These are phyloP conservation scores for Pseudogymnoascus sp. DNA, from an alignment of 2,329 filamentous ascomycete species.

Conservation along the genomic window DNA sequence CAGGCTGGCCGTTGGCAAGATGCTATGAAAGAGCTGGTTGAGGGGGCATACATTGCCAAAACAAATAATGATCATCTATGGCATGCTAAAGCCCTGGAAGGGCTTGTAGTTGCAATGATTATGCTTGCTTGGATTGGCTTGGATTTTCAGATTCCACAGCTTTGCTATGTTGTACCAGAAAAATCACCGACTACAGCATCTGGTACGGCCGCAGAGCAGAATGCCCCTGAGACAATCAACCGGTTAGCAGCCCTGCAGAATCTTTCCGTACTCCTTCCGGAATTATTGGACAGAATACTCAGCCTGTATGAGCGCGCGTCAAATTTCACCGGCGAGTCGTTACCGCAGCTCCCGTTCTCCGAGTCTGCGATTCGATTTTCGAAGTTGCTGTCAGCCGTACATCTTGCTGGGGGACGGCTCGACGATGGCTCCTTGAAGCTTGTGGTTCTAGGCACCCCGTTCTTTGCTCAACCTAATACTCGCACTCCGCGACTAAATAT, in stretches of 20 bases:
- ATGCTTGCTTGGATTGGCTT: constrained; percentile 77
- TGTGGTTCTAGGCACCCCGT: constrained; percentile 55
- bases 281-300: constrained; percentile 67
- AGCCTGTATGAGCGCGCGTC: constrained; percentile 64
- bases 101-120: constrained; percentile 73
- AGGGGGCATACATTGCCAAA: constrained; percentile 70
- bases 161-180: constrained; percentile 36
- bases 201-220: constrained; percentile 19
- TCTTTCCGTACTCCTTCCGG: constrained; percentile 56
- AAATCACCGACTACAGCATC: constrained; percentile 24
- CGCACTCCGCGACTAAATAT: constrained; percentile 49
- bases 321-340: constrained; percentile 54
- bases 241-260: constrained; percentile 38
- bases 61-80: constrained; percentile 87
- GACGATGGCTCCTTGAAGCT: constrained; percentile 53
- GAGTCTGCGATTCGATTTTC: constrained; percentile 68
- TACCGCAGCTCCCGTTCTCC: constrained; percentile 63
- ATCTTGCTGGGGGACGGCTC: constrained; percentile 57
- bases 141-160: constrained; percentile 67
- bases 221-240: constrained; percentile 27
- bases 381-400: constrained; percentile 60
- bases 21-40: constrained; percentile 73
- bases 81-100: constrained; percentile 91
- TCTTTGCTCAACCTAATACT: constrained; percentile 39
- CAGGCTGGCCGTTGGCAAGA: constrained; percentile 86